phyloP scores from a whole-genome alignment of 2,329 filamentous ascomycete genomes.

The Diaporthe sp. region DNA sequence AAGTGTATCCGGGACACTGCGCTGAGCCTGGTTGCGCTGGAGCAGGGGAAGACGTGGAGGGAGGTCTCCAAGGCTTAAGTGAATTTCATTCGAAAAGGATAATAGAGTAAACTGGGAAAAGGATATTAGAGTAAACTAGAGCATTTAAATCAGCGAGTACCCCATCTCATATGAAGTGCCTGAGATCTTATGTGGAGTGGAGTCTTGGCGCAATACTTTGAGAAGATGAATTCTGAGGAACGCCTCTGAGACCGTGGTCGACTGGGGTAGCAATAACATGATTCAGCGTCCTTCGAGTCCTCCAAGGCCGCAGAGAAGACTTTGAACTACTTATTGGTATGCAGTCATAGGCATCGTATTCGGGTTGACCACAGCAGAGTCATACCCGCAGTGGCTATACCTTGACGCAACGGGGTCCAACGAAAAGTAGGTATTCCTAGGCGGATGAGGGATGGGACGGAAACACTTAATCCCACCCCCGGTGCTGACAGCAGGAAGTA shows the following conservation, averaged over 20 bases:
- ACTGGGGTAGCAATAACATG: no score
- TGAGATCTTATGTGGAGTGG: background rate
- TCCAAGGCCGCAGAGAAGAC: no score
- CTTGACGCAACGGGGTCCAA: background rate
- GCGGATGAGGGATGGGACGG: background rate
- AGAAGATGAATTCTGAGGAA: no score
- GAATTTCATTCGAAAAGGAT: background rate
- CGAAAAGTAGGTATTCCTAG: background rate
- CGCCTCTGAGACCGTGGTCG: no score
- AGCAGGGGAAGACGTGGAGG: conserved; percentile 37
- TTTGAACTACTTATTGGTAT: no score
- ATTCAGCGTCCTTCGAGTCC: no score
- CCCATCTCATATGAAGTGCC: background rate
- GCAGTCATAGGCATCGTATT: no score
- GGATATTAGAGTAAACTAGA: background rate
- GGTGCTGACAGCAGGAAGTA: background rate
- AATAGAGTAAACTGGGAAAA: background rate
- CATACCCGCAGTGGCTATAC: background rate
- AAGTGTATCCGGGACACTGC: conserved; percentile 38
- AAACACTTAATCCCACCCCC: background rate
- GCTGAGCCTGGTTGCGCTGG: conserved; percentile 35
- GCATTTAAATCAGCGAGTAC: background rate
- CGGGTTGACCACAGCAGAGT: background rate
- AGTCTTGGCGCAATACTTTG: no score
- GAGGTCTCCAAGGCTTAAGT: conserved; percentile 30